Conservation (phyloP, 23 red algal species). For the Gracilariopsis chorda region DNA sequence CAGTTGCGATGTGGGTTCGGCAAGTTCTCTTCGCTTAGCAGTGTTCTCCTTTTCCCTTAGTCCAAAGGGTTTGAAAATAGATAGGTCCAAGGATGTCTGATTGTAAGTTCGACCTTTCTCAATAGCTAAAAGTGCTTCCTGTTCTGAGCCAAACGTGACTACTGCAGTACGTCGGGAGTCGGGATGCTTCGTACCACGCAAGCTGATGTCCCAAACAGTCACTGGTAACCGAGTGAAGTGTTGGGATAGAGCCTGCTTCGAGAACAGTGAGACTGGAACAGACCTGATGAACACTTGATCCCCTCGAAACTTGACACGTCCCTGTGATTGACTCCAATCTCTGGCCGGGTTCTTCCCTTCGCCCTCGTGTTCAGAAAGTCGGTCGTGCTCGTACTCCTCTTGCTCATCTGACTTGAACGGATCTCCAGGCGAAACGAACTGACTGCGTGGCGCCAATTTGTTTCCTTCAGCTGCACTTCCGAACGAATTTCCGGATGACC, state of each 20-base stretch:
- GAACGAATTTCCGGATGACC: background rate
- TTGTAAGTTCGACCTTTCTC: background rate
- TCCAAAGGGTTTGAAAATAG: background rate
- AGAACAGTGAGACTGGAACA: slow-evolving; percentile 15
- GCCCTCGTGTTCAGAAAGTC: too few relatives aligned
- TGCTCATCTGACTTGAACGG: background rate
- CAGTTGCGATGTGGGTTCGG: too few relatives aligned
- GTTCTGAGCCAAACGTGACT: slow-evolving; percentile 25
- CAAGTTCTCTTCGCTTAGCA: background rate
- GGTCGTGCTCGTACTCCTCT: background rate
- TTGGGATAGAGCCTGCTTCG: background rate
- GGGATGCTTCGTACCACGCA: slow-evolving; percentile 1
- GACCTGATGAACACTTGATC: slow-evolving; percentile 24
- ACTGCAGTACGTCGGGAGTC: slow-evolving; percentile 16
- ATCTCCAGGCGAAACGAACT: background rate
- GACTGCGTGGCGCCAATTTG: background rate
- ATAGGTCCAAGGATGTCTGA: background rate
- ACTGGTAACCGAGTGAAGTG: slow-evolving; percentile 15
- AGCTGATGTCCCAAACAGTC: background rate
- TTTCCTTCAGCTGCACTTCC: background rate
- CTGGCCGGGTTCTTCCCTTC: background rate
- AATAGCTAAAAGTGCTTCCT: slow-evolving; percentile 8
- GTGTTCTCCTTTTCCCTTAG: background rate
- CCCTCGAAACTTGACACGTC: too few relatives aligned
- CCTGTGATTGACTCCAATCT: background rate